Evolutionary conservation across 1,284 basidiomycete genomes (phyloP), one percentile per base, ranked within the genome.

Genomic region (Fomitopsis pinicola): DNA sequence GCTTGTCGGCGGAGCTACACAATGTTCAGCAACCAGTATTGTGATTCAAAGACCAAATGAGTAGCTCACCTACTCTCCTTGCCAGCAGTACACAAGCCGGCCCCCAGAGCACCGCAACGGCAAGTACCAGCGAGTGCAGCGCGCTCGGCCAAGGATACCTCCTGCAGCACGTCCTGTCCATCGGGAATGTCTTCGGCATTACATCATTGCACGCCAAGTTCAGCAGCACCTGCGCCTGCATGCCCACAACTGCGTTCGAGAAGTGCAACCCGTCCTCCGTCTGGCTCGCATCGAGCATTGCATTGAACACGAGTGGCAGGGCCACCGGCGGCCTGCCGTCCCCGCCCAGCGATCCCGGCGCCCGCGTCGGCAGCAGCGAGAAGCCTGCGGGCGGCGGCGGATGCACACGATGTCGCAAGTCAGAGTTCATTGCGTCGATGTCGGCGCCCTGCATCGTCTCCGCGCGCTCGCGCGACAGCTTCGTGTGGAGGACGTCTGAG

Each of bases 181-280:
- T 80, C 1, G 91, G 88, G 70, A 86, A 88, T 38, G 73, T 76
- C 71, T 89, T 88, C 33, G 90, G 83, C 64, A 92, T 77, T 12
- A 76, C 75, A 59, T 93, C 83, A 71, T 95, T 95, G 73, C 94
- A 97, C 45, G 85, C 83, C 64, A 92, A 73, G 63, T 93, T 94
- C n/a, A 94, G 78, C 46, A 97, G 75, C 52, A 96, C 78, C 66
- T 87, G 88, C 7, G 91, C 89, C 73, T 96, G 93, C 59, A 82
- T 78, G 66, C 80, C 81, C 64, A 89, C 79, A 45, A 94, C 72
- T 36, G 78, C 69, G 60, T 86, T 80, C 0, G 84, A 85, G 69
- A 89, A 96, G 73, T 96, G 94, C 14, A 97, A 77, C 1, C 94
- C 94, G 67, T 97, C 94, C 53, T 83, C 77, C 5, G 94, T 95